Conservation (phyloP, 2,329 filamentous ascomycete genomes). For the Cladobotryum mycophilum region DNA sequence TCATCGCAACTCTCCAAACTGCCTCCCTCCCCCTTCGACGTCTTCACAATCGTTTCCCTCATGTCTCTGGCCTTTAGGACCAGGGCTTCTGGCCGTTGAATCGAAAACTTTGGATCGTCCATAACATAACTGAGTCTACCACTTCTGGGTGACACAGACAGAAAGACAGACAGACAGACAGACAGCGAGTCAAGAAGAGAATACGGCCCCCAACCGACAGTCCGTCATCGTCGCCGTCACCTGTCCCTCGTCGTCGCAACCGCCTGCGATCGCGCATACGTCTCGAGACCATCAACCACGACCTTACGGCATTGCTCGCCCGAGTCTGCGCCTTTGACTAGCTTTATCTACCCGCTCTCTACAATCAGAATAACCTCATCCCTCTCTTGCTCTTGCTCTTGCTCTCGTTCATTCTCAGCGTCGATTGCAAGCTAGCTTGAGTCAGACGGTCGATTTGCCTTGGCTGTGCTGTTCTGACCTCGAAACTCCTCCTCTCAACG, state of each 20-base stretch:
- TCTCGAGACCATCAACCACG: slow-evolving; percentile 2
- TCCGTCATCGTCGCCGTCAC: neutral
- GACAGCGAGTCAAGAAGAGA: neutral
- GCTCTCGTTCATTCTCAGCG: neutral
- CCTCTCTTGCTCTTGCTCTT: neutral
- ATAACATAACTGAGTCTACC: neutral
- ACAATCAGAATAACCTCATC: neutral
- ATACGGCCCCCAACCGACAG: neutral
- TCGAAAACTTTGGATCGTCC: slow-evolving; percentile 6
- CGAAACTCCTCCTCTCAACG: neutral
- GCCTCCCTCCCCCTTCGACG: neutral
- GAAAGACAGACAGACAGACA: no score
- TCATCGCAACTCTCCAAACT: neutral
- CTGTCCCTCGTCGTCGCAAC: neutral
- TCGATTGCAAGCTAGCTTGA: neutral
- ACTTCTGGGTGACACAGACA: no score
- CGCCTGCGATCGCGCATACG: slow-evolving; percentile 5
- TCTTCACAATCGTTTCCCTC: slow-evolving; percentile 8
- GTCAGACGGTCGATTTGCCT: slow-evolving; percentile 2
- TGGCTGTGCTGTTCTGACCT: slow-evolving; percentile 3
- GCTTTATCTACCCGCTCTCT: no score
- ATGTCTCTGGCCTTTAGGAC: slow-evolving; percentile 8
- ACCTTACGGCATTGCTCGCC: no score
- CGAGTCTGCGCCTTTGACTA: no score
- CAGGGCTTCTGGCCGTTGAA: slow-evolving; percentile 10